Conservation (phyloP, 2,329 filamentous ascomycete species). For the Setomelanomma holmii region DNA sequence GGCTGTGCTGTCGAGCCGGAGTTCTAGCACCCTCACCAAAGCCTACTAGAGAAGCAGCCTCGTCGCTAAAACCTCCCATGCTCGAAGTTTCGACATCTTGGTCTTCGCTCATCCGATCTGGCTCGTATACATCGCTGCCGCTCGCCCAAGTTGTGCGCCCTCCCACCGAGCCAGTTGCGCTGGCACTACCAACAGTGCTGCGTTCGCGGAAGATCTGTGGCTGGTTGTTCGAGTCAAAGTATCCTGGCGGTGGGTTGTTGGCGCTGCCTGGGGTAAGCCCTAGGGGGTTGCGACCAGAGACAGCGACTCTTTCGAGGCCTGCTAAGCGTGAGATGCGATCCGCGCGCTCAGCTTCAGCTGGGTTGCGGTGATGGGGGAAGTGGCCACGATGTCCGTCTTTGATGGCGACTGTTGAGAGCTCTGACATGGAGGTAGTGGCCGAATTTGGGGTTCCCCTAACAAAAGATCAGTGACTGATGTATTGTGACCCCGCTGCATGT, state of each 20-base stretch:
- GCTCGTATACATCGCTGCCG: slow-evolving; percentile 65
- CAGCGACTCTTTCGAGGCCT: slow-evolving; percentile 86
- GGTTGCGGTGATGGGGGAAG: slow-evolving; percentile 68
- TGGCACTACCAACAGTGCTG: slow-evolving; percentile 90
- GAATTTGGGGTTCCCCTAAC: slow-evolving; percentile 89
- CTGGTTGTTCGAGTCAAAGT: slow-evolving; percentile 81
- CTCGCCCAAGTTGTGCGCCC: slow-evolving; percentile 74
- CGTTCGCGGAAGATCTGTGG: slow-evolving; percentile 71
- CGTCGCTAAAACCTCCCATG: slow-evolving; percentile 83
- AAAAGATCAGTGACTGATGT: slow-evolving; percentile 21
- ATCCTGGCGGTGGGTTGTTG: slow-evolving; percentile 59
- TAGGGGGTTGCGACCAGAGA: slow-evolving; percentile 65
- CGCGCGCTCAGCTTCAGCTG: slow-evolving; percentile 87
- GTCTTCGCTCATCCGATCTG: slow-evolving; percentile 75
- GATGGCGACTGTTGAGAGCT: slow-evolving; percentile 91
- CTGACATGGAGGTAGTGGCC: slow-evolving; percentile 87
- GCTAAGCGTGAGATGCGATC: slow-evolving; percentile 94
- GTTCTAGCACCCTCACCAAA: slow-evolving; percentile 85
- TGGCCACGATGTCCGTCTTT: slow-evolving; percentile 94
- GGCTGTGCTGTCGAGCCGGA: slow-evolving; percentile 63
- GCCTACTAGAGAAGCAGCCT: slow-evolving; percentile 83
- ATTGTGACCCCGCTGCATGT: slow-evolving; percentile 12
- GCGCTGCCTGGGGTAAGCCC: slow-evolving; percentile 56
- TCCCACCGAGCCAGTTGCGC: slow-evolving; percentile 80
- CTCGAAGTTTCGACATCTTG: slow-evolving; percentile 67